Evolutionary conservation across 2,329 filamentous ascomycete species (phyloP).

Genomic region (Calcarisporium arbuscula): DNA sequence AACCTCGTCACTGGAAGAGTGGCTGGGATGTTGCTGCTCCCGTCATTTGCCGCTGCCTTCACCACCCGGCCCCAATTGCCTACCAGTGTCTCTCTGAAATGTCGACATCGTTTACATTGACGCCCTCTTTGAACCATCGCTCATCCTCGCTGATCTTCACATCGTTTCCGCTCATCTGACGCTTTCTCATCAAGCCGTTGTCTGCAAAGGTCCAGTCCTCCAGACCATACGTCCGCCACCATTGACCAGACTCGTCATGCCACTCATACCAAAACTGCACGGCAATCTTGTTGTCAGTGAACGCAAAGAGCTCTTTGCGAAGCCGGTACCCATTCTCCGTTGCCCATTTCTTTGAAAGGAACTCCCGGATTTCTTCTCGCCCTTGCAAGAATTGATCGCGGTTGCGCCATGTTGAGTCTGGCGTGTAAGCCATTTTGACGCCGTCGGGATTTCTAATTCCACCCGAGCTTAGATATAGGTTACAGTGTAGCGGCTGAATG

Average conservation of each 20-base stretch:
- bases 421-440: slow-evolving; percentile 68
- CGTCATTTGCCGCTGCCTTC: too few species aligned
- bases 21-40: too few species aligned
- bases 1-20: too few species aligned
- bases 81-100: slow-evolving; percentile 66
- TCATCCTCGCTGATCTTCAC: slow-evolving; percentile 54
- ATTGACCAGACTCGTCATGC: slow-evolving; percentile 62
- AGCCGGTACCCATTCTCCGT: slow-evolving; percentile 66
- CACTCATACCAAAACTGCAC: slow-evolving; percentile 92
- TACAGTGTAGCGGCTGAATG: neutral
- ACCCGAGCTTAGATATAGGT: neutral
- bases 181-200: slow-evolving; percentile 65
- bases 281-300: slow-evolving; percentile 67
- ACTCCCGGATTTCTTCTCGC: slow-evolving; percentile 58
- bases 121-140: slow-evolving; percentile 63
- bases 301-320: slow-evolving; percentile 79
- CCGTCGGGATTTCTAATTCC: slow-evolving; percentile 51
- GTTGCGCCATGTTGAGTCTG: slow-evolving; percentile 76
- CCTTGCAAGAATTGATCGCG: slow-evolving; percentile 63
- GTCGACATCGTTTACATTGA: slow-evolving; percentile 61
- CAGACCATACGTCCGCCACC: slow-evolving; percentile 83
- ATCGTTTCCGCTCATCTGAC: slow-evolving; percentile 72
- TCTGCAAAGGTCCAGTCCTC: slow-evolving; percentile 72
- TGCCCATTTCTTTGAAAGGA: slow-evolving; percentile 68
- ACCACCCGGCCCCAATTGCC: too few species aligned